Base-by-base conservation (phyloP, 2,329 filamentous ascomycete genomes). In the Botrytis elliptica region DNA sequence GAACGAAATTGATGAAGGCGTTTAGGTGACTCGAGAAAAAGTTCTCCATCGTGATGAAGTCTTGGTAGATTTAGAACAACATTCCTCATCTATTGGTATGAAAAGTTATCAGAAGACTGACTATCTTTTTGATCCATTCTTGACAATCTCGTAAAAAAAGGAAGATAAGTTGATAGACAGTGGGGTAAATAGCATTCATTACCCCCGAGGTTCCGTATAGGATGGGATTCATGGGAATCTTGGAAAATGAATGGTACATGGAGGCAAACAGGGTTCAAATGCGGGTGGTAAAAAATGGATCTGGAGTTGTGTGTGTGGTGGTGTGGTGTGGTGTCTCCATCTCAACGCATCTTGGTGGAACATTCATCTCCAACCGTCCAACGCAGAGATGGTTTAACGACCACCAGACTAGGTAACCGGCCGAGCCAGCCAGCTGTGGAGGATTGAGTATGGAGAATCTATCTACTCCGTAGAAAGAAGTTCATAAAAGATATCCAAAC, bases 151-250 rank as follows among this genome's bases (percentile, higher is more conserved):
- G 33, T 36, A 6, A 14, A 44, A 12, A 65, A 7, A 65, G 8
- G n/a, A 46, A 33, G n/a, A 65, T 20, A 65, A 46, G 29, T 46
- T 65, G 62, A 33, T 65, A 65, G 62, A 65, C 62, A 65, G 40
- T 65, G 62, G 62, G 62, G 62, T 65, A 65, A 33, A 65, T 10
- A 65, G 62, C n/a, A 46, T 65, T 46, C n/a, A 29, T 29, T 29
- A 29, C 52, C n/a, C 52, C 52, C 52, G 52, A 57, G n/a, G 16
- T 18, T 57, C n/a, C 52, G n/a, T 29, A 18, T 33, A 57, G 52
- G n/a, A 65, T 65, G 40, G 62, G 62, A 65, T 44, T n/a, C n/a
- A 33, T 65, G 62, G n/a, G 62, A 65, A 65, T 65, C 60, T n/a
- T 44, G 62, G 59, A 64, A 44, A 44, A 29, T 33, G 7, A n/a